phyloP scores from a whole-genome alignment of 345 rosid genomes.

The Eucalyptus dawsonii region DNA sequence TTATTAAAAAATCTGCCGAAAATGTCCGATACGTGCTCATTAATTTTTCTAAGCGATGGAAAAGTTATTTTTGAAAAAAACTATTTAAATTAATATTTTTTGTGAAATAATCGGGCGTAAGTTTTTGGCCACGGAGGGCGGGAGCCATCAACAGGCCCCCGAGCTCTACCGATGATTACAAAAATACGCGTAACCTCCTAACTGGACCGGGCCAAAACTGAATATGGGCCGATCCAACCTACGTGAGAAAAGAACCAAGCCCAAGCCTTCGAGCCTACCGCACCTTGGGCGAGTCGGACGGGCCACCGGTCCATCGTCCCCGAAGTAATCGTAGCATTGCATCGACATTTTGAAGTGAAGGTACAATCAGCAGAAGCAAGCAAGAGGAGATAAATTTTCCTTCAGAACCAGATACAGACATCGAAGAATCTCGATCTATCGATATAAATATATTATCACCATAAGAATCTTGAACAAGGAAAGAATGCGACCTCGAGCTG shows the following conservation, averaged over 20 bases:
- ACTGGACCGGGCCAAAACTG: not conserved
- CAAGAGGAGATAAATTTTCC: not conserved
- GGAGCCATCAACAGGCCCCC: not conserved
- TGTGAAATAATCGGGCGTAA: not conserved
- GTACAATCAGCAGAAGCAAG: not conserved
- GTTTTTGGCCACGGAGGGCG: not conserved
- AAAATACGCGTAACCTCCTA: not conserved
- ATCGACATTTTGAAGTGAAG: not conserved
- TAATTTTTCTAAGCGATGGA: too few relatives aligned
- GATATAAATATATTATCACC: not conserved
- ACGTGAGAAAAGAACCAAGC: not conserved
- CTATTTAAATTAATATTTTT: too few relatives aligned
- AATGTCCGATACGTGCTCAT: too few relatives aligned
- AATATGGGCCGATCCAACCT: not conserved
- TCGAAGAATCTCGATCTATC: not conserved
- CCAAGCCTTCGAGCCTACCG: not conserved
- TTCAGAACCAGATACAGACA: not conserved
- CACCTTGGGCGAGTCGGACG: not conserved
- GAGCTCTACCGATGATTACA: not conserved
- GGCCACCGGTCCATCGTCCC: not conserved
- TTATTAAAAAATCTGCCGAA: too few relatives aligned
- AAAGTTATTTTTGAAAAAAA: too few relatives aligned
- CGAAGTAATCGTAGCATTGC: not conserved
- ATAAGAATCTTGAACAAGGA: constrained; percentile 3
- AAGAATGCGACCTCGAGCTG: constrained; percentile 61